These are phyloP conservation scores for Microcos paniculata DNA, from an alignment of 345 rosid species.

Conservation along the genomic window DNA sequence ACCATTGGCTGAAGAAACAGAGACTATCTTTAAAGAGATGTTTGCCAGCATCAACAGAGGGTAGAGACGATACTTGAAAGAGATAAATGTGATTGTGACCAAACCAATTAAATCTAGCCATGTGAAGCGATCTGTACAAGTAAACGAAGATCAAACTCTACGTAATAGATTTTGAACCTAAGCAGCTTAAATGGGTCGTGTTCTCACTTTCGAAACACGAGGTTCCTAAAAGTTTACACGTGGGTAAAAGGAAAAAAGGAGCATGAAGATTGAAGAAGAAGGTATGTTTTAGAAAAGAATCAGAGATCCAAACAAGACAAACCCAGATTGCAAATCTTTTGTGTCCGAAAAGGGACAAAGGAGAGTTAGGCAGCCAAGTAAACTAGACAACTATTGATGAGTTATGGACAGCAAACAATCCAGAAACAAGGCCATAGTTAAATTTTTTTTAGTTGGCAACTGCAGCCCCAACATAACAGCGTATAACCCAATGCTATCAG, in stretches of 20 bases:
- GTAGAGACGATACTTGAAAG: not conserved
- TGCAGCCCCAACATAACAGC: too few species aligned
- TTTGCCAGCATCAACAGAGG: not conserved
- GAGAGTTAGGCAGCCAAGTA: not conserved
- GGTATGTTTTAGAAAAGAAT: too few species aligned
- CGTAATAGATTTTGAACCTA: not conserved
- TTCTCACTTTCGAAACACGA: not conserved
- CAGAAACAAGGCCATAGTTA: not conserved
- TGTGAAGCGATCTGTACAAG: not conserved
- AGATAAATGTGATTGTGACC: not conserved
- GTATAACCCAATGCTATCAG: not conserved
- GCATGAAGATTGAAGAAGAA: too few species aligned
- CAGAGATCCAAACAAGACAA: not conserved
- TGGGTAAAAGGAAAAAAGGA: too few species aligned
- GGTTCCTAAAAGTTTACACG: not conserved
- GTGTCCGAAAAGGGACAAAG: not conserved
- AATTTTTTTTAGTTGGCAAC: too few species aligned
- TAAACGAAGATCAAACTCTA: not conserved
- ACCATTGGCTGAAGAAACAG: not conserved
- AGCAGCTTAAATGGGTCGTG: not conserved
- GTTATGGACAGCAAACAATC: not conserved
- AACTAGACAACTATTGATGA: too few species aligned
- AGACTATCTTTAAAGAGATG: not conserved
- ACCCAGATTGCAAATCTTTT: not conserved
- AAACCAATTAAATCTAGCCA: not conserved